A percentile compares a stretch with the other conserved stretches of the same genome.
These are phyloP conservation scores for Phyllosticta ampelicida DNA, from an alignment of 2,329 filamentous ascomycete species.

Conservation along the genomic window DNA sequence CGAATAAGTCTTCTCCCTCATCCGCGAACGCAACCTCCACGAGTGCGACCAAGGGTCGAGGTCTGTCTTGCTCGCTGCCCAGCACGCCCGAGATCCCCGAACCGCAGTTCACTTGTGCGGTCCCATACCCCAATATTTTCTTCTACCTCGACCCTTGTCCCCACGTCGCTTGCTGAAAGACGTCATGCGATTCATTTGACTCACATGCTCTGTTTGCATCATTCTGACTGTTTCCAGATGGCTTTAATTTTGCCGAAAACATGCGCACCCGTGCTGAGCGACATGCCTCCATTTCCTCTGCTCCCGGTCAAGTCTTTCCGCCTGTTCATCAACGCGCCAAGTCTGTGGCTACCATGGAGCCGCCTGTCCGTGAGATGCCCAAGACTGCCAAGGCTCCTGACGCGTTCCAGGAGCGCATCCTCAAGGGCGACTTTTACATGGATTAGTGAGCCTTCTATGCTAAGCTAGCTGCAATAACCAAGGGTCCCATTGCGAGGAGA, in stretches of 20 bases:
- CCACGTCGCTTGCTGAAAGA: slow-evolving; percentile 24
- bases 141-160: slow-evolving; percentile 10
- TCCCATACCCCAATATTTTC: slow-evolving; percentile 22
- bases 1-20: slow-evolving; percentile 38
- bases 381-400: slow-evolving; percentile 59
- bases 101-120: slow-evolving; percentile 15
- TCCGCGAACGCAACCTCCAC: slow-evolving; percentile 29
- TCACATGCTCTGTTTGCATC: slow-evolving; percentile 5
- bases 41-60: slow-evolving; percentile 43
- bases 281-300: slow-evolving; percentile 43
- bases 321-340: slow-evolving; percentile 53
- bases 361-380: slow-evolving; percentile 42
- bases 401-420: slow-evolving; percentile 89
- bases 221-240: slow-evolving; percentile 64
- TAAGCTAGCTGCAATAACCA: neutral
- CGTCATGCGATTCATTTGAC: slow-evolving; percentile 6
- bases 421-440: slow-evolving; percentile 98
- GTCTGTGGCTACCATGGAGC: slow-evolving; percentile 54
- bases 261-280: slow-evolving; percentile 86
- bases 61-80: slow-evolving; percentile 41
- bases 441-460: slow-evolving; percentile 47
- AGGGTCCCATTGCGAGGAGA: neutral
- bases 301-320: slow-evolving; percentile 23
- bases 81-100: slow-evolving; percentile 13
- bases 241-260: slow-evolving; percentile 96